phyloP scores from a whole-genome alignment of 306 rosid genomes.

The Psophocarpus tetragonolobus region DNA sequence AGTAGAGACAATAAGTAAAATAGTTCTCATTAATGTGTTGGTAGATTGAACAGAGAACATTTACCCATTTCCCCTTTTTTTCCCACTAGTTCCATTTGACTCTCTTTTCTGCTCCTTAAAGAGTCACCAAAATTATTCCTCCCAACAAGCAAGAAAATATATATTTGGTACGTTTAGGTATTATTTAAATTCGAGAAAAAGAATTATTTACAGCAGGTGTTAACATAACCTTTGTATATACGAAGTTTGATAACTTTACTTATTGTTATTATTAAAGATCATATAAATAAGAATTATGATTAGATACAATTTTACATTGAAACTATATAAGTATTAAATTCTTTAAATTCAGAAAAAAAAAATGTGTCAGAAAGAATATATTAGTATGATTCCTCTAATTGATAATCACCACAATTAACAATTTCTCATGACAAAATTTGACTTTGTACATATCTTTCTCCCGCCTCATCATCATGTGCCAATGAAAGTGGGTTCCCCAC shows the following conservation, averaged over 20 bases:
- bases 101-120: slow-evolving; percentile 52
- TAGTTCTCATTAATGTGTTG: not conserved
- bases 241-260: too few species aligned
- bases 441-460: slow-evolving; percentile 23
- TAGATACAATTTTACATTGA: too few species aligned
- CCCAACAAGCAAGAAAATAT: slow-evolving; percentile 25
- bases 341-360: too few species aligned
- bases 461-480: slow-evolving; percentile 35
- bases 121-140: slow-evolving; percentile 46
- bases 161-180: not conserved
- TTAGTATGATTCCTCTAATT: too few species aligned
- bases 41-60: not conserved
- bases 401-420: not conserved
- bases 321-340: too few species aligned
- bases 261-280: too few species aligned
- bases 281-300: too few species aligned
- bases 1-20: slow-evolving; percentile 21
- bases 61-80: not conserved
- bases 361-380: too few species aligned
- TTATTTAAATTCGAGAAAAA: not conserved
- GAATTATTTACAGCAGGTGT: too few species aligned
- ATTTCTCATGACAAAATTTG: slow-evolving; percentile 6
- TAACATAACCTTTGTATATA: too few species aligned
- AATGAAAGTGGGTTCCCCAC: slow-evolving; percentile 69
- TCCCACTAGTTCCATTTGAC: not conserved